A percentile compares a stretch with the other conserved stretches of the same genome.
Evolutionary conservation across 306 rosid species (phyloP).

Genomic region (Castanea sativa): DNA sequence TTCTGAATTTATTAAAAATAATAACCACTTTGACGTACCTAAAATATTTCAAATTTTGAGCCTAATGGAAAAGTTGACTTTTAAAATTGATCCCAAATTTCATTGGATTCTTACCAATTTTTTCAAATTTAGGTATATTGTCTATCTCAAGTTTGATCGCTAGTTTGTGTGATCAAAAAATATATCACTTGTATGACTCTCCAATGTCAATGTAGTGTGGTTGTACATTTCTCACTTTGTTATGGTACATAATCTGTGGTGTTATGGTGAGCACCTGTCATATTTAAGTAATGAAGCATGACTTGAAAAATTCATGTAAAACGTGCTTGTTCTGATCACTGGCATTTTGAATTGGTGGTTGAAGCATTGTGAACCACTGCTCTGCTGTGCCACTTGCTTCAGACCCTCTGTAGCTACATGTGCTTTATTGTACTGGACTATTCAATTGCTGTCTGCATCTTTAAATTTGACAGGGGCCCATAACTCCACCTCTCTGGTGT

Average conservation of each 20-base stretch:
- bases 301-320: background rate
- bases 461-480: conserved; percentile 49
- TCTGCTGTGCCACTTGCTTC: conserved; percentile 39
- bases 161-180: conserved; percentile 14
- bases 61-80: no score
- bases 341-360: conserved; percentile 43
- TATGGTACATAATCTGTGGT: background rate
- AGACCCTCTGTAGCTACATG: conserved; percentile 53
- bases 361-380: conserved; percentile 38
- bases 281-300: background rate
- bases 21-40: background rate
- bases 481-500: conserved; percentile 35
- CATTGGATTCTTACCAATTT: background rate
- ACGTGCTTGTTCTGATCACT: conserved; percentile 17
- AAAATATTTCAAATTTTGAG: no score
- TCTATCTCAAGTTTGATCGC: background rate
- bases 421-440: conserved; percentile 48
- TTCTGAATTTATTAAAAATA: background rate
- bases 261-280: background rate
- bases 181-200: conserved; percentile 1
- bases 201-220: background rate
- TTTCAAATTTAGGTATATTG: no score
- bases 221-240: background rate
- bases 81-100: background rate
- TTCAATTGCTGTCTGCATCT: conserved; percentile 37